These are phyloP conservation scores for Microsporum canis DNA, from an alignment of 2,329 filamentous ascomycete genomes.

Conservation along the genomic window DNA sequence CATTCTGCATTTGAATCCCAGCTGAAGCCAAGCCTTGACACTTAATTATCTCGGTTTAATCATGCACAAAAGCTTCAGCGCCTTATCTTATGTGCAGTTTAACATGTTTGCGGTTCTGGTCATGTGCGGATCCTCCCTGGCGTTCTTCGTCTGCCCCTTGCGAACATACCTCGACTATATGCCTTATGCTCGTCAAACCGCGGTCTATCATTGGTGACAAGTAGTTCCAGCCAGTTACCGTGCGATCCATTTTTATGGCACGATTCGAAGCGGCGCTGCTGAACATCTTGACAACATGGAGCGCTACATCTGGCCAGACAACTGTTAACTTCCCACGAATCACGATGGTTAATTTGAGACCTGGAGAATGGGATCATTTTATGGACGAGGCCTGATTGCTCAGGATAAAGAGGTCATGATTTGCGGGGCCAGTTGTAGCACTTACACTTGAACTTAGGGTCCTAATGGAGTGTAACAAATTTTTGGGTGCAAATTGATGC, in stretches of 20 bases:
- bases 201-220: background rate
- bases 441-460: background rate
- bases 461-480: background rate
- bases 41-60: background rate
- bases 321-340: background rate
- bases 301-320: background rate
- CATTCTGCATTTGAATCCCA: background rate
- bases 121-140: constrained; percentile 1
- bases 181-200: background rate
- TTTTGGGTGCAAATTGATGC: constrained; percentile 1
- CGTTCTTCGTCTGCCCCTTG: background rate
- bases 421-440: background rate
- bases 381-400: background rate
- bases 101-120: background rate
- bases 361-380: background rate
- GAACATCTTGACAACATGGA: background rate
- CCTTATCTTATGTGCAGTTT: background rate
- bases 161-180: background rate
- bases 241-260: background rate
- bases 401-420: background rate
- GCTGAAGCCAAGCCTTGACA: constrained; percentile 1
- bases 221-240: background rate
- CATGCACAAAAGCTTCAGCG: background rate
- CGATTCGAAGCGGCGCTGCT: background rate
- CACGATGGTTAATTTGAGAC: background rate